A percentile compares a stretch with the other conserved stretches of the same genome.
Conservation (phyloP, 2,329 filamentous ascomycete genomes). For the Sporothrix brasiliensis region DNA sequence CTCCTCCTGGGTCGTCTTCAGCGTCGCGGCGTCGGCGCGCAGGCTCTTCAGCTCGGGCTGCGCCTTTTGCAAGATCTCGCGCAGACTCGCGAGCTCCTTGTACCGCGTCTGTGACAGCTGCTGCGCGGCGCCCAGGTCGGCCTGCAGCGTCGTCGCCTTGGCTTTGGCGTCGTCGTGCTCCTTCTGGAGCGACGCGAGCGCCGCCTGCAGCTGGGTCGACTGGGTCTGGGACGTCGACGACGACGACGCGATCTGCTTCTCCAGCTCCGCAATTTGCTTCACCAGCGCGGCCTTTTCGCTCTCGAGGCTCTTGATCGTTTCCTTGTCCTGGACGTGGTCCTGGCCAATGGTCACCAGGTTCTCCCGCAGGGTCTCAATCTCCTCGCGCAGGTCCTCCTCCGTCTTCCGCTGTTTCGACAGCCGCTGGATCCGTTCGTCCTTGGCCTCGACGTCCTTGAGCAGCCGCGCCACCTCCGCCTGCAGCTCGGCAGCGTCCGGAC, state of each 20-base stretch:
- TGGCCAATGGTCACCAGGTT: slow-evolving; percentile 78
- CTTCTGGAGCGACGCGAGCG: slow-evolving; percentile 59
- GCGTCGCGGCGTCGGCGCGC: slow-evolving; percentile 71
- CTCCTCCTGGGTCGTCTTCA: slow-evolving; percentile 77
- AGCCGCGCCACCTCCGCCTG: slow-evolving; percentile 55
- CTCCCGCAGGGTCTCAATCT: slow-evolving; percentile 81
- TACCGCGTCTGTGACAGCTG: slow-evolving; percentile 84
- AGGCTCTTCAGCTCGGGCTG: slow-evolving; percentile 83
- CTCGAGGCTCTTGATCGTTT: slow-evolving; percentile 71
- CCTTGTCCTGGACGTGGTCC: slow-evolving; percentile 81
- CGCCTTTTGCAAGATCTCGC: slow-evolving; percentile 77
- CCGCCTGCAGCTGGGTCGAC: slow-evolving; percentile 60
- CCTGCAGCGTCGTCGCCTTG: slow-evolving; percentile 71
- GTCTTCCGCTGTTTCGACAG: slow-evolving; percentile 71
- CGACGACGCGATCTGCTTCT: slow-evolving; percentile 64
- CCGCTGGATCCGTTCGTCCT: slow-evolving; percentile 72
- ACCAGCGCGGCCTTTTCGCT: slow-evolving; percentile 69
- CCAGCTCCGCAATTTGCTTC: slow-evolving; percentile 65
- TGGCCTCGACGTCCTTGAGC: slow-evolving; percentile 60
- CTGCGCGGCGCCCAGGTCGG: slow-evolving; percentile 82
- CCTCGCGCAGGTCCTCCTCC: slow-evolving; percentile 78
- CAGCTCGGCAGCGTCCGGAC: slow-evolving; percentile 43
- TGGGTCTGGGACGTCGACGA: slow-evolving; percentile 44
- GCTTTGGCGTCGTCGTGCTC: slow-evolving; percentile 70
- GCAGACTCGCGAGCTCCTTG: slow-evolving; percentile 81